phyloP scores from a whole-genome alignment of 805 yeast genomes.

The Candida schatavii region DNA sequence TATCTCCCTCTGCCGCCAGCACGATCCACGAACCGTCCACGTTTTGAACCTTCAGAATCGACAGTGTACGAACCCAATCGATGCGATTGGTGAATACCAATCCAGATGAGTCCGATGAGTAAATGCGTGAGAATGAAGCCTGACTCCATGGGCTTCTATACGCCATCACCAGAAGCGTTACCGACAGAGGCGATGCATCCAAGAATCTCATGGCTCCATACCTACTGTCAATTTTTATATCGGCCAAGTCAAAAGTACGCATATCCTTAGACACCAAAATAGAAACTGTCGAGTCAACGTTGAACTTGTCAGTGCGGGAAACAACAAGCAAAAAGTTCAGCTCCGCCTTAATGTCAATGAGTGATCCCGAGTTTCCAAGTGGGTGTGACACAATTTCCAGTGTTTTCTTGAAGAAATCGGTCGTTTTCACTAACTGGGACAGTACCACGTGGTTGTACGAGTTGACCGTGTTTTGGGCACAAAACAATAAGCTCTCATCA shows the following conservation, averaged over 20 bases:
- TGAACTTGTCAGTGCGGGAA: constrained; percentile 43
- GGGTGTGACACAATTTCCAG: constrained; percentile 25
- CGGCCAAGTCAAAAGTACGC: constrained; percentile 34
- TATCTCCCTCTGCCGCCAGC: constrained; percentile 16
- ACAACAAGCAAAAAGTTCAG: constrained; percentile 41
- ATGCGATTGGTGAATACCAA: constrained; percentile 45
- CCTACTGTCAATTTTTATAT: constrained; percentile 34
- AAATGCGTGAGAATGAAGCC: constrained; percentile 32
- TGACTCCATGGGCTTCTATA: constrained; percentile 12
- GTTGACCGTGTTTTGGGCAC: constrained; percentile 31
- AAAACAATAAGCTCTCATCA: constrained; percentile 6
- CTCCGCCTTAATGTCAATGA: constrained; percentile 34
- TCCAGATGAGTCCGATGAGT: constrained; percentile 60
- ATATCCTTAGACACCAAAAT: constrained; percentile 50
- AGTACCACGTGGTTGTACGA: constrained; percentile 39
- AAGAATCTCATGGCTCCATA: constrained; percentile 37
- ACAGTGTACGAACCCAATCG: constrained; percentile 40
- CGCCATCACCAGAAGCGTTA: constrained; percentile 27
- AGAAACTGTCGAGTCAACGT: constrained; percentile 31
- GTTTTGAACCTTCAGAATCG: constrained; percentile 44
- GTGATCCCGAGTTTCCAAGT: constrained; percentile 22
- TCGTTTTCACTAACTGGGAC: constrained; percentile 36
- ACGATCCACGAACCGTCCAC: constrained; percentile 62
- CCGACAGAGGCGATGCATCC: constrained; percentile 35
- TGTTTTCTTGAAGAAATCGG: constrained; percentile 42